Base-by-base conservation (phyloP, 768 basidiomycete genomes). In the Filobasidium wieringae region DNA sequence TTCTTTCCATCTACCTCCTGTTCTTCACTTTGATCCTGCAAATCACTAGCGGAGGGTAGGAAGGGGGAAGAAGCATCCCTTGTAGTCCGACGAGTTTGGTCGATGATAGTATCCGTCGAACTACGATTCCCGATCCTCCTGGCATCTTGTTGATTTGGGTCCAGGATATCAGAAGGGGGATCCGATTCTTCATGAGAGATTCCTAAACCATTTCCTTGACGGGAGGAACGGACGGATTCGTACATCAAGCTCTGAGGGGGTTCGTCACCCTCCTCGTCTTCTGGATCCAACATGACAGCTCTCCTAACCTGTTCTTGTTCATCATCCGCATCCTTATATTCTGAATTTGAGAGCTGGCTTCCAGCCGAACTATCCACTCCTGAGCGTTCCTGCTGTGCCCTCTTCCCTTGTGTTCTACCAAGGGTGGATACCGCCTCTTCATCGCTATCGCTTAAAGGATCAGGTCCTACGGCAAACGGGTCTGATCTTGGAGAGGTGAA, bases 221-320 rank as follows among this genome's bases (percentile, higher is more conserved):
- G 4, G 22, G 32, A n/a, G n/a, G n/a, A n/a, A n/a, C n/a, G n/a
- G n/a, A n/a, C n/a, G n/a, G n/a, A n/a, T 4, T 43, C 57, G 32
- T 52, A 58, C 26, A 58, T 14, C 12, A 58, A 22, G 29, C 51
- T 52, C 29, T 52, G 26, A n/a, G 57, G 57, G 17, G 57, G 57
- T 15, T 58, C 57, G 33, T 53, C 49, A 50, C 53, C 57, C 1
- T 53, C 51, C 11, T 32, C 37, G 22, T 55, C n/a, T n/a, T n/a
- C n/a, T n/a, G n/a, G n/a, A n/a, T n/a, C n/a, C n/a, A n/a, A n/a
- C n/a, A n/a, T n/a, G n/a, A n/a, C n/a, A n/a, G n/a, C n/a, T n/a
- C n/a, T n/a, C n/a, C n/a, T n/a, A n/a, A n/a, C n/a, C n/a, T n/a
- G n/a, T n/a, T n/a, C n/a, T n/a, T n/a, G n/a, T n/a, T n/a, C 39